Conservation (phyloP, 1,284 basidiomycete species). For the Cryptococcus wingfieldii region DNA sequence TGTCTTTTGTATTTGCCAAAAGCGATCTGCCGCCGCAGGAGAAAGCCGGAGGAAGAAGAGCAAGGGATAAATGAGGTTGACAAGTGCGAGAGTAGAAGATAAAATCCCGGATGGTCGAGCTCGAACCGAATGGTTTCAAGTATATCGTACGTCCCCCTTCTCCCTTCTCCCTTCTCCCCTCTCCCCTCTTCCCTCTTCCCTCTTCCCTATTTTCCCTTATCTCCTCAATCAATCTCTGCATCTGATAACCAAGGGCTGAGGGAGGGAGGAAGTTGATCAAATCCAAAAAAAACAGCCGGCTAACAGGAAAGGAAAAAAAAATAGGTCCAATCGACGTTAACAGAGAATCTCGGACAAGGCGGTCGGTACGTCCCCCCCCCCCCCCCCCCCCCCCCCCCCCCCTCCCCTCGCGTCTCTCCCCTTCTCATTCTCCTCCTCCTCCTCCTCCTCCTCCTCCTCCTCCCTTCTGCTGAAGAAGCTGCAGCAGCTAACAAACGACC, state of each 20-base stretch:
- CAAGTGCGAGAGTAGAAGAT: constrained; percentile 22
- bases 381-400: neutral
- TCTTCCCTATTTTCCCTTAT: neutral
- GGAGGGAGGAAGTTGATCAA: too few species aligned
- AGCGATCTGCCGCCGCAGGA: too few species aligned
- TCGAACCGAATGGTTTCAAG: constrained; percentile 44
- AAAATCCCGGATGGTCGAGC: constrained; percentile 41
- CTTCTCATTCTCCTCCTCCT: neutral
- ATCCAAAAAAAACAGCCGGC: neutral
- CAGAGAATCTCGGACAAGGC: constrained; percentile 45
- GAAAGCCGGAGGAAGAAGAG: too few species aligned
- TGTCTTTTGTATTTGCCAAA: too few species aligned
- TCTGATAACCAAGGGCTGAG: too few species aligned
- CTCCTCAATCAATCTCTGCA: too few species aligned
- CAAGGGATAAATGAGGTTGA: neutral
- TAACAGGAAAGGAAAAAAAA: too few species aligned
- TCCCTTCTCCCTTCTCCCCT: neutral
- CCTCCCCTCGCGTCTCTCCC: neutral
- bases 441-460: neutral
- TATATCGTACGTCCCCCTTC: constrained; percentile 33
- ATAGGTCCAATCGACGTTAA: constrained; percentile 36
- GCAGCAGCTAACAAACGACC: neutral
- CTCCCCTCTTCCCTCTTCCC: neutral
- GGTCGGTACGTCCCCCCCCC: constrained; percentile 26
- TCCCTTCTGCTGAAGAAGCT: neutral